Conservation (phyloP, 2,329 filamentous ascomycete species). For the Coniosporium tulheliwenetii region DNA sequence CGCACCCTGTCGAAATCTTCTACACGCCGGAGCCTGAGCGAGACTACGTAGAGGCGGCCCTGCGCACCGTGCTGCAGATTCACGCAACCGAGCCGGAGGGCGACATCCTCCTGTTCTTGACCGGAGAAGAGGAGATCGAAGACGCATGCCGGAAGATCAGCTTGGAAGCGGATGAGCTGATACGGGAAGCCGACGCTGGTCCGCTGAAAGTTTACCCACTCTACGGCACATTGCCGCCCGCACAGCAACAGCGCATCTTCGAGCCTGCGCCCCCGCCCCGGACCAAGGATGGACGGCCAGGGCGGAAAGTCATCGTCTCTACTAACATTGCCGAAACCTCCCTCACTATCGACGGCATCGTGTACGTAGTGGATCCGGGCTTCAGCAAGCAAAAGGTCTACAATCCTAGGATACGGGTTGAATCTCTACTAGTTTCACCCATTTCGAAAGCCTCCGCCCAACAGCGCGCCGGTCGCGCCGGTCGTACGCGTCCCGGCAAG, state of each 20-base stretch:
- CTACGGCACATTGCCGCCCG: constrained; percentile 82
- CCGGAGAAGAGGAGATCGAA: constrained; percentile 96
- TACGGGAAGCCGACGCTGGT: constrained; percentile 78
- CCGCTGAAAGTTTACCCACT: constrained; percentile 83
- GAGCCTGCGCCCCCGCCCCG: constrained; percentile 65
- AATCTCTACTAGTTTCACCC: constrained; percentile 91
- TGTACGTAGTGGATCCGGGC: constrained; percentile 96
- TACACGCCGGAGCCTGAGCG: constrained; percentile 93
- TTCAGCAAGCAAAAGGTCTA: constrained; percentile 99
- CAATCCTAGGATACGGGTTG: constrained; percentile 89
- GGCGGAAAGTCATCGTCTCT: constrained; percentile 85
- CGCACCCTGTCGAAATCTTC: constrained; percentile 93
- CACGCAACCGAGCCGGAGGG: constrained; percentile 86
- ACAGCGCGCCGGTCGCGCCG: constrained; percentile 95
- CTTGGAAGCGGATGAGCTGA: constrained; percentile 82
- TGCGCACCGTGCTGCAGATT: constrained; percentile 91
- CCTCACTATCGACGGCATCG: constrained; percentile 95
- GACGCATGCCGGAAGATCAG: constrained; percentile 86
- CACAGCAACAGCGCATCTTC: constrained; percentile 91
- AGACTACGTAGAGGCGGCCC: constrained; percentile 90
- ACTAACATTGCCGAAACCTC: constrained; percentile 98
- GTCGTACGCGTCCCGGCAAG: constrained; percentile 95
- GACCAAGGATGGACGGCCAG: constrained; percentile 63
- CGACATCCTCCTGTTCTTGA: constrained; percentile 87
- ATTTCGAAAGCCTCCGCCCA: constrained; percentile 97